Conservation (phyloP, 805 yeast species). For the Tetrapisispora namnaoensis region DNA sequence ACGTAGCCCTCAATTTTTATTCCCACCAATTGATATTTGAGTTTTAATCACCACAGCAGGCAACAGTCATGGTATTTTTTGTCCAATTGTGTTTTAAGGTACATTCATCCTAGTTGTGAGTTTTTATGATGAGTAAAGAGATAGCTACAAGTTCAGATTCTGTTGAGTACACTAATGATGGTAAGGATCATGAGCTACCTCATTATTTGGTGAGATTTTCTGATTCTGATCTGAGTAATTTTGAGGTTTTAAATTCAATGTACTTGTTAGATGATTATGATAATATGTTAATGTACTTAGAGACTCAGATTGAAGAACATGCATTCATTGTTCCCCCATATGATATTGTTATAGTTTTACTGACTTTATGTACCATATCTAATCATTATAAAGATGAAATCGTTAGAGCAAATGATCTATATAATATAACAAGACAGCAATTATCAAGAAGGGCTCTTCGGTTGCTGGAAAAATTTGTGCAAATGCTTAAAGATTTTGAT, state of each 20-base stretch:
- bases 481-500: conserved; percentile 13
- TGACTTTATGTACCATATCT: conserved; percentile 32
- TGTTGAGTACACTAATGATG: conserved; percentile 1
- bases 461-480: conserved; percentile 18
- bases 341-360: conserved; percentile 26
- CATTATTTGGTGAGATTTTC: conserved; percentile 24
- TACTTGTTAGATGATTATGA: conserved; percentile 29
- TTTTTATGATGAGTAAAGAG: neutral
- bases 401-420: conserved; percentile 20
- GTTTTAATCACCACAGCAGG: neutral
- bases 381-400: conserved; percentile 21
- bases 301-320: conserved; percentile 14
- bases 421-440: conserved; percentile 20
- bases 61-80: neutral
- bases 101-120: neutral
- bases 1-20: too few species aligned
- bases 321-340: conserved; percentile 26
- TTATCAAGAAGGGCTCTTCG: conserved; percentile 29
- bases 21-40: too few species aligned
- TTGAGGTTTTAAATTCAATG: conserved; percentile 25
- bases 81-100: neutral
- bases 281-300: conserved; percentile 30
- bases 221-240: conserved; percentile 11
- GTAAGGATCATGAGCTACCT: conserved; percentile 3
- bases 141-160: neutral